Base-by-base conservation (phyloP, 495 filamentous ascomycete genomes). In the Aspergillus nidulans region DNA sequence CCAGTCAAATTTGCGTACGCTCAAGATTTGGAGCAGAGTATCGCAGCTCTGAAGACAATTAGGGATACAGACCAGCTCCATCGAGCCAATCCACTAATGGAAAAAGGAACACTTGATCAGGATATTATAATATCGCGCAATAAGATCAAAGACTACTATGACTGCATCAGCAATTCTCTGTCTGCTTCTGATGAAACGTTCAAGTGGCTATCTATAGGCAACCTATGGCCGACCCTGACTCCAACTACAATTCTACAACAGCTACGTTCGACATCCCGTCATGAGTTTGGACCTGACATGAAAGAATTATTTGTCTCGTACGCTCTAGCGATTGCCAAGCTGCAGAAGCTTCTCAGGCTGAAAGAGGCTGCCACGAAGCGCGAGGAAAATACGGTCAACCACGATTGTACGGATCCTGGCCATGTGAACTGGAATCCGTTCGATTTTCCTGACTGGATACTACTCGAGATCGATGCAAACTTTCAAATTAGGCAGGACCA, bases 391-490 rank as follows among this genome's bases (percentile, higher is more conserved):
- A 44, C 42, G 15, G 60, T 86, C 0, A 18, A 66, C 0, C 67
- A 68, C 20, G 86, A 88, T 55, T 38, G 80, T 0, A 26, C 30
- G 0, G 86, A 86, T 59, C 30, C 48, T 3, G 85, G 83, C 1
- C 77, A 82, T 60, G 59, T 63, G 15, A 77, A 79, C 40, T 85
- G 82, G 78, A 53, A 77, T 23, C 80, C 81, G 0, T 10, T 60
- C 3, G 53, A 74, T 0, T 68, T 71, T 39, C 78, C 84, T 0
- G 84, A 90, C 21, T 81, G 68, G 57, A 59, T 89, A 0, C 68
- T 90, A 3, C 57, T 91, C 0, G 83, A 89, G 52, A 66, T 88
- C 20, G 87, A 90, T 34, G 80, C 76, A 23, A 75, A 79, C 20
- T 71, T 91, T 18, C 63, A 80, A 10, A 85, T 90, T 32, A 80